Conservation (phyloP, 2,329 filamentous ascomycete species). For the Ophiostoma novo-ulmi region DNA sequence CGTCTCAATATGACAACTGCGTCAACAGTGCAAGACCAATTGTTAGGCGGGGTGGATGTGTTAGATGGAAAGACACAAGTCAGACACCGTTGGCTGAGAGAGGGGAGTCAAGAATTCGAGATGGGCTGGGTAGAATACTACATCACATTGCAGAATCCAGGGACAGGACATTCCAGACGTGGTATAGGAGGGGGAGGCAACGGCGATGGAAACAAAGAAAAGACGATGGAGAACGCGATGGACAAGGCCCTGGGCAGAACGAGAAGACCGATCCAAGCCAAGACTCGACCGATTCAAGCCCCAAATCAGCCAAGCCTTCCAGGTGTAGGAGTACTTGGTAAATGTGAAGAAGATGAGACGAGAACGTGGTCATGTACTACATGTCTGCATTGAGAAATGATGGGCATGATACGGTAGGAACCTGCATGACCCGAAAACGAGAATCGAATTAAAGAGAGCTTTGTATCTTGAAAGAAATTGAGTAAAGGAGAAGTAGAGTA, state of each 20-base stretch:
- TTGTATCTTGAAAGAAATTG: background rate
- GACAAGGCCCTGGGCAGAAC: background rate
- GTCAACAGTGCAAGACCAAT: background rate
- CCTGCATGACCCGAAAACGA: conserved; percentile 3
- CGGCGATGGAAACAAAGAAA: background rate
- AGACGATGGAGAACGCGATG: background rate
- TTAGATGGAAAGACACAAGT: background rate
- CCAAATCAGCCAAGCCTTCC: background rate
- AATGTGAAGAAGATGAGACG: background rate
- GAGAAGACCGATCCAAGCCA: background rate
- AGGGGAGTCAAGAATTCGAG: no score
- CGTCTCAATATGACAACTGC: background rate
- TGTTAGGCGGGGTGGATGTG: background rate
- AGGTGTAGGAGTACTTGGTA: background rate
- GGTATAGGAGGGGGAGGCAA: background rate
- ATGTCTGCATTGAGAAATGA: background rate
- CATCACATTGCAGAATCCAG: background rate
- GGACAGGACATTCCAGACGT: background rate
- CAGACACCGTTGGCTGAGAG: background rate
- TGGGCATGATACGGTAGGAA: background rate
- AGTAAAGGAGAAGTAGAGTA: background rate
- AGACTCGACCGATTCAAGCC: background rate
- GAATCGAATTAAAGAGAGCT: background rate
- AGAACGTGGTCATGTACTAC: background rate
- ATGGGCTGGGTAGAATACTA: background rate